Evolutionary conservation across 2,329 filamentous ascomycete genomes (phyloP), one percentile per base, ranked within the genome.

Genomic region (Chrysoporthe austroafricana): DNA sequence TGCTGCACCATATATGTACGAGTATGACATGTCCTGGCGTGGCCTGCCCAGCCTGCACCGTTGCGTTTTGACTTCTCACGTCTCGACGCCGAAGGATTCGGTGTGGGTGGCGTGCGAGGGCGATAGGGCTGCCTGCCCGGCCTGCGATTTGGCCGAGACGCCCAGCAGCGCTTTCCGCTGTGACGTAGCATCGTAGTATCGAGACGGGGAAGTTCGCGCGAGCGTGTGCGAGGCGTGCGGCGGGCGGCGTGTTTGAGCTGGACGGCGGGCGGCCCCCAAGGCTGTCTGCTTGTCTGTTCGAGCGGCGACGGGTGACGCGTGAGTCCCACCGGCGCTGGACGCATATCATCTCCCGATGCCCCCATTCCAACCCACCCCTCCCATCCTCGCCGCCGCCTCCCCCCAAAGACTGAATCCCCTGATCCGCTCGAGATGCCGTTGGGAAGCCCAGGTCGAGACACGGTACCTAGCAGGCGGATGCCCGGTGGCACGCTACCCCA

Each of bases 21-120:
- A 26, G 26, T 26, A 26, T 26, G 48, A 14, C 11, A 52, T 9
- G 13, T 32, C 46, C 11, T 54, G 50, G 11, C 36, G 6, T 39
- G 36, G 36, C 9, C 36, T 39, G 50, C 50, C 26, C 26, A 26
- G 26, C 26, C 21, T 54, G 50, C 26, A 16, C 50, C 50, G 26
- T 54, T 54, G 16, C 50, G 21, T 34, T 54, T 54, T 54, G 50
- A 13, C 26, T 54, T 54, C 50, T 54, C 4, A 32, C 26, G n/a
- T 52, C 32, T 54, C 50, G 50, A 21, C 50, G 50, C 50, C 50
- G 50, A 54, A 54, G 50, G 50, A 54, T 54, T 54, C 26, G 50
- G 50, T 54, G 50, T 54, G 50, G 50, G 21, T 54, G 50, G 21
- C 32, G 50, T 54, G 7, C 16, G 50, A 32, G 50, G 26, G 44